phyloP scores from a whole-genome alignment of 495 filamentous ascomycete genomes.

The Lasiosphaeriaceae sp. region DNA sequence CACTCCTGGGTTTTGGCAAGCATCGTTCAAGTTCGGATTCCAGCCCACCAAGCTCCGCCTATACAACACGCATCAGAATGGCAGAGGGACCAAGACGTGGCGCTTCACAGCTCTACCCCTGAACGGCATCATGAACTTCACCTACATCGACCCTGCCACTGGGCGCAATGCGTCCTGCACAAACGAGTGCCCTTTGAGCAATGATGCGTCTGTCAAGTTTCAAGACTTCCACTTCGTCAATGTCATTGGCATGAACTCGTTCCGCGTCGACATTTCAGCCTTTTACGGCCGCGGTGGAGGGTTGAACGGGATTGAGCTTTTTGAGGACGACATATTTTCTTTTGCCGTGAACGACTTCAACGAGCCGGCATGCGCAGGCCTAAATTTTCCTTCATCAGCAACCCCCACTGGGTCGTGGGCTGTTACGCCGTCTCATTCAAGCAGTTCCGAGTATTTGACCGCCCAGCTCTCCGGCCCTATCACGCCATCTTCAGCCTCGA shows the following conservation, averaged over 20 bases:
- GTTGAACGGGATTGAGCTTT: conserved; percentile 85
- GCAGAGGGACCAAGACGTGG: conserved; percentile 81
- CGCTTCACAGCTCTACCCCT: conserved; percentile 77
- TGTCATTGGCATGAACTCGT: conserved; percentile 78
- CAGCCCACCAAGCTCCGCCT: conserved; percentile 80
- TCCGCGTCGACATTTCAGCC: conserved; percentile 76
- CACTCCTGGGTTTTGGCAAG: conserved; percentile 77
- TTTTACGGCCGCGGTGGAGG: conserved; percentile 88
- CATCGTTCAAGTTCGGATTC: conserved; percentile 76
- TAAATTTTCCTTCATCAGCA: conserved; percentile 59
- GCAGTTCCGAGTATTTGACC: conserved; percentile 71
- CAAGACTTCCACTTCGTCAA: conserved; percentile 95
- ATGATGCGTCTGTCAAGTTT: conserved; percentile 55
- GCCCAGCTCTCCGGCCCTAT: conserved; percentile 53
- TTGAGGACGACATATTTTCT: conserved; percentile 76
- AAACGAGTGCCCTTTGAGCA: conserved; percentile 72
- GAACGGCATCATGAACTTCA: conserved; percentile 94
- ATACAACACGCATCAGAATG: conserved; percentile 84
- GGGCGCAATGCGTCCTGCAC: conserved; percentile 66
- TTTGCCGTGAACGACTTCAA: conserved; percentile 87
- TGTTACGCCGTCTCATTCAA: conserved; percentile 54
- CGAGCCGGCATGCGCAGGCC: conserved; percentile 73
- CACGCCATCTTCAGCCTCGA: conserved; percentile 54
- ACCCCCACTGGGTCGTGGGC: conserved; percentile 71
- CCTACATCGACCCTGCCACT: conserved; percentile 72